Conservation (phyloP, 805 yeast species). For the Lachancea sp. region DNA sequence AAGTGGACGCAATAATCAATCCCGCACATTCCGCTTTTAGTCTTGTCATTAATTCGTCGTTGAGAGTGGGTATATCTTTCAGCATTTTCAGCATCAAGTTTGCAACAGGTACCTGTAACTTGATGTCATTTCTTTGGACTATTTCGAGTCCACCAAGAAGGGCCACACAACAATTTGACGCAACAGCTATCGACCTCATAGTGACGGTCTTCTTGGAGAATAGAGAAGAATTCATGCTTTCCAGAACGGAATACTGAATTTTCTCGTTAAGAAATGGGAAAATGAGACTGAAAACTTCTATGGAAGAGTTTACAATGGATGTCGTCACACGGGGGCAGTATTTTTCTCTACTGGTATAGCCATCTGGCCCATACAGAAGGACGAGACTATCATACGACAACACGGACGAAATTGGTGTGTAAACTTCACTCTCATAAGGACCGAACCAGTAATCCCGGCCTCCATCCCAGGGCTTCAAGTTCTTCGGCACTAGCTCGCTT, state of each 20-base stretch:
- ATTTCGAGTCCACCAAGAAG: conserved; percentile 44
- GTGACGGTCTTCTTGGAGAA: conserved; percentile 35
- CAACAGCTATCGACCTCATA: conserved; percentile 42
- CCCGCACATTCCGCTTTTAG: conserved; percentile 57
- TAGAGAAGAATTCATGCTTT: conserved; percentile 58
- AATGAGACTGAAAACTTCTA: conserved; percentile 64
- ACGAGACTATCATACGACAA: conserved; percentile 39
- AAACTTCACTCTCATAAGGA: conserved; percentile 30
- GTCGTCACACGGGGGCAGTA: conserved; percentile 42
- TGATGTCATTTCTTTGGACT: conserved; percentile 18
- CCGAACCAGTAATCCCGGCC: conserved; percentile 33
- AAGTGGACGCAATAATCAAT: conserved; percentile 36
- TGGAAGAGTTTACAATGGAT: conserved; percentile 65
- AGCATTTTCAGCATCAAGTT: conserved; percentile 46
- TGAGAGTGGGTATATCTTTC: conserved; percentile 36
- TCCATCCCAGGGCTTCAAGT: conserved; percentile 29
- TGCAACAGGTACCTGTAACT: conserved; percentile 36
- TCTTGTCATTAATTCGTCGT: conserved; percentile 37
- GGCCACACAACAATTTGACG: conserved; percentile 58
- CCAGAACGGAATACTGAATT: conserved; percentile 83
- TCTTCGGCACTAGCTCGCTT: conserved; percentile 21
- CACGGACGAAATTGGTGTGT: conserved; percentile 36
- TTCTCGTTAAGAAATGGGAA: conserved; percentile 68
- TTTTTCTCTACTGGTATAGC: conserved; percentile 12
- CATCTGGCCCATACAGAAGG: conserved; percentile 22